phyloP scores from a whole-genome alignment of 129 eudicot species.

The Heracleum sosnowskyi region DNA sequence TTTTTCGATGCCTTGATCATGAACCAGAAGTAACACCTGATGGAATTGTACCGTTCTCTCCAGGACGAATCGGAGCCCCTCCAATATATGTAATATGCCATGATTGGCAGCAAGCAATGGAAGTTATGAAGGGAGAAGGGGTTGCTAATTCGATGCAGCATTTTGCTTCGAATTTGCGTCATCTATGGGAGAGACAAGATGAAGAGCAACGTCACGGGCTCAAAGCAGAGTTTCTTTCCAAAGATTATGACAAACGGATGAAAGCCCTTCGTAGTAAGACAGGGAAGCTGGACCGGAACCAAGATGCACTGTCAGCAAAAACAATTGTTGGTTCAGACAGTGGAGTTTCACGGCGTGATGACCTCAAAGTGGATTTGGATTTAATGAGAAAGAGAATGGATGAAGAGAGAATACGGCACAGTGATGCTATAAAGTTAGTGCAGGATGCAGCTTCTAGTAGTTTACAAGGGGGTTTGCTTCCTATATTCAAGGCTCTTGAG shows the following conservation, averaged over 20 bases:
- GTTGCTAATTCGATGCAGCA: constrained; percentile 61
- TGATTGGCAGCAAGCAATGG: constrained; percentile 79
- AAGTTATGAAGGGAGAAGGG: constrained; percentile 36
- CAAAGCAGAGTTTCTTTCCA: constrained; percentile 51
- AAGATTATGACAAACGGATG: constrained; percentile 44
- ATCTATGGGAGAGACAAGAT: constrained; percentile 67
- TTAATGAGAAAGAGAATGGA: constrained; percentile 37
- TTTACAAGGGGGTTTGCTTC: constrained; percentile 82
- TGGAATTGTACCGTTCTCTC: constrained; percentile 78
- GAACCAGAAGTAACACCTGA: constrained; percentile 68
- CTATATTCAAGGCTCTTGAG: constrained; percentile 87
- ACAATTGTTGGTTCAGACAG: constrained; percentile 57
- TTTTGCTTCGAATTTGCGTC: constrained; percentile 59
- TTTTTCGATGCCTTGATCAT: constrained; percentile 52
- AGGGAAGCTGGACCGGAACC: constrained; percentile 20
- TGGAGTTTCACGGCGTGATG: constrained; percentile 52
- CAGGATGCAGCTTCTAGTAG: constrained; percentile 67
- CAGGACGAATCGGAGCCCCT: constrained; percentile 81
- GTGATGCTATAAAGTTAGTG: constrained; percentile 74
- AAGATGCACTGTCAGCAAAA: constrained; percentile 17
- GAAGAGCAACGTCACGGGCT: constrained; percentile 69
- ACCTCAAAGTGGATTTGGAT: constrained; percentile 60
- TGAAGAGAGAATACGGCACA: constrained; percentile 54
- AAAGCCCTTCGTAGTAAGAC: constrained; percentile 15
- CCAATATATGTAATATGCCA: constrained; percentile 71